phyloP scores from a whole-genome alignment of 2,329 filamentous ascomycete species.

The Achaetomium macrosporum region DNA sequence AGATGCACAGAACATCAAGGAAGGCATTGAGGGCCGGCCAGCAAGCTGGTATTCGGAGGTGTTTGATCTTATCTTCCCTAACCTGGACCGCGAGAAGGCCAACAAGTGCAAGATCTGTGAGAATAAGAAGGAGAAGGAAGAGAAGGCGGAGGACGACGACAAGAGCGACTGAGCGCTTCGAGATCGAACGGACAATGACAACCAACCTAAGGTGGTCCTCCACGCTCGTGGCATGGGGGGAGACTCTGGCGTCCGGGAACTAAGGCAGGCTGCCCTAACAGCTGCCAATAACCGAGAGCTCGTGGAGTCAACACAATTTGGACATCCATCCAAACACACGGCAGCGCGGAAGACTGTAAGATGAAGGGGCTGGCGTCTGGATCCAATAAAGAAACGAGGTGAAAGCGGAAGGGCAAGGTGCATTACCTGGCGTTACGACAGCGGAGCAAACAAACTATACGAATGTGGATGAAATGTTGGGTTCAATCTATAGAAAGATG shows the following conservation, averaged over 20 bases:
- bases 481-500: too few relatives aligned
- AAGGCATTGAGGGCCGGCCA: constrained; percentile 85
- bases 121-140: constrained; percentile 45
- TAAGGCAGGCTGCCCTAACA: too few relatives aligned
- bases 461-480: too few relatives aligned
- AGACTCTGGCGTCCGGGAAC: too few relatives aligned
- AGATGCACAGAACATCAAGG: constrained; percentile 80
- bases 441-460: neutral
- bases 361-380: neutral
- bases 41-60: constrained; percentile 93
- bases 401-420: neutral
- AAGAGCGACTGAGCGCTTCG: constrained; percentile 12
- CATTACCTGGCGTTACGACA: constrained; percentile 5
- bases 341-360: neutral
- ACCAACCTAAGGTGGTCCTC: too few relatives aligned
- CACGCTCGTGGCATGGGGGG: too few relatives aligned
- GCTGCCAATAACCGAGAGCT: too few relatives aligned
- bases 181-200: too few relatives aligned
- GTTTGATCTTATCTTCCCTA: constrained; percentile 83
- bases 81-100: constrained; percentile 66
- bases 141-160: constrained; percentile 45
- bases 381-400: neutral
- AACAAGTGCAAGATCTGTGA: constrained; percentile 65
- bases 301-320: too few relatives aligned
- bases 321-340: too few relatives aligned